A percentile compares a stretch with the other conserved stretches of the same genome.
phyloP scores from a whole-genome alignment of 129 eudicot species.

The Tagetes patula region DNA sequence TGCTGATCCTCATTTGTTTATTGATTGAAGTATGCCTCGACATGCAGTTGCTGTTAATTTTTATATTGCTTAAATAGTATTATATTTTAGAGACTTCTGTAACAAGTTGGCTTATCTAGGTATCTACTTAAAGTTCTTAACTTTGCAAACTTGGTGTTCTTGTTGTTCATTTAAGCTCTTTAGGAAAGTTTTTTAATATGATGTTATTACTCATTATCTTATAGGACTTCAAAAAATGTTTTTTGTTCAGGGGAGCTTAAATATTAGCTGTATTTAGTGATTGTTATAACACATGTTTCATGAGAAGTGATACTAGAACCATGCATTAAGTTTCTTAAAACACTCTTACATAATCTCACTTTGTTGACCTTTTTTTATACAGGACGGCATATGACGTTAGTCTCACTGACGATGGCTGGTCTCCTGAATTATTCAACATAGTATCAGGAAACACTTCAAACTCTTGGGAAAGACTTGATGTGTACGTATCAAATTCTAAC shows the following conservation, averaged over 20 bases:
- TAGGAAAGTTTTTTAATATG: neutral
- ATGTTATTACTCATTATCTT: neutral
- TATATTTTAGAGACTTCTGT: neutral
- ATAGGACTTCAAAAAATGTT: neutral
- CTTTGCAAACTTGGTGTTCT: neutral
- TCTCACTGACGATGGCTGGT: slow-evolving; percentile 78
- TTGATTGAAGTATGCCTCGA: neutral
- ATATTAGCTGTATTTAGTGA: neutral
- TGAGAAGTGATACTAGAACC: neutral
- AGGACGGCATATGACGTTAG: slow-evolving; percentile 91
- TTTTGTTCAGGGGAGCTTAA: neutral
- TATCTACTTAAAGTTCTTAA: neutral
- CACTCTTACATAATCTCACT: neutral
- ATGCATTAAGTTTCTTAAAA: neutral
- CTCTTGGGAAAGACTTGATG: slow-evolving; percentile 97
- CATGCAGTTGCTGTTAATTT: slow-evolving; percentile 4
- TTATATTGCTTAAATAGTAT: neutral
- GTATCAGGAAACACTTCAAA: slow-evolving; percentile 71
- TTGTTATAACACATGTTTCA: neutral
- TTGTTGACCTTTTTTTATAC: slow-evolving; percentile 19
- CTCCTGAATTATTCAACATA: slow-evolving; percentile 50
- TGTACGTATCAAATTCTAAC: slow-evolving; percentile 45
- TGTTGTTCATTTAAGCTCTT: neutral
- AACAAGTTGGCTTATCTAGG: neutral
- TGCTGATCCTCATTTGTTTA: neutral